Percentiles rank a stretch among this genome's conserved stretches.
Evolutionary conservation across 768 basidiomycete species (phyloP).

Genomic region (Brasilioporus rufonigricans): DNA sequence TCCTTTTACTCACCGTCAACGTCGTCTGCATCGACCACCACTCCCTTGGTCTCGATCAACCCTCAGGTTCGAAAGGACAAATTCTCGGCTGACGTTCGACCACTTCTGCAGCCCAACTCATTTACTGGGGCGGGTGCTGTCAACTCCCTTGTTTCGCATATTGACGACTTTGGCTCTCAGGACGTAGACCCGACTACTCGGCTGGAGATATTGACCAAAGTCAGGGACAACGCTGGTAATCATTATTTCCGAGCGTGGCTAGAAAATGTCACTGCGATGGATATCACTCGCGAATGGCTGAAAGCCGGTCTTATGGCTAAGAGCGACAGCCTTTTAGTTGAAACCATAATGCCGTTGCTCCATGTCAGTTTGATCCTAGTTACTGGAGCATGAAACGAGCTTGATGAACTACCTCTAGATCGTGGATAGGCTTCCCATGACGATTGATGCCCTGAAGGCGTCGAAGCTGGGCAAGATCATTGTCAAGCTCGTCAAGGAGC

Average conservation of each 20-base stretch:
- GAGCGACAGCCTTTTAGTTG: conserved; percentile 52
- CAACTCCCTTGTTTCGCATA: conserved; percentile 51
- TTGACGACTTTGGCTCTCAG: conserved; percentile 57
- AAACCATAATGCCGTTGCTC: conserved; percentile 83
- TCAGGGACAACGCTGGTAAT: conserved; percentile 80
- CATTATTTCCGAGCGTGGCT: conserved; percentile 87
- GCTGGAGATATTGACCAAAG: conserved; percentile 73
- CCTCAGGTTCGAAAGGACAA: conserved; percentile 55
- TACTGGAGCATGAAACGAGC: conserved; percentile 6
- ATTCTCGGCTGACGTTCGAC: conserved; percentile 51
- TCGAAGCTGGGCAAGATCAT: conserved; percentile 82
- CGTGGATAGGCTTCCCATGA: conserved; percentile 79
- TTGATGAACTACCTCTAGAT: conserved; percentile 43
- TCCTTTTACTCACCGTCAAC: conserved; percentile 40
- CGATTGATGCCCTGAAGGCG: conserved; percentile 60
- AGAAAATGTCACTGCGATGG: conserved; percentile 72
- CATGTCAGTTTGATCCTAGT: conserved; percentile 58
- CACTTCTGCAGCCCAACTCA: conserved; percentile 53
- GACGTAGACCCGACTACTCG: conserved; percentile 68
- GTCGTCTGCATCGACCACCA: conserved; percentile 27
- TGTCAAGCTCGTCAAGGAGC: conserved; percentile 72
- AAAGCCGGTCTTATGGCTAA: conserved; percentile 63
- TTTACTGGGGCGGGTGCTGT: conserved; percentile 75
- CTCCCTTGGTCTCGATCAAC: conserved; percentile 33
- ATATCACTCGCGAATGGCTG: conserved; percentile 79